Evolutionary conservation across 768 basidiomycete species (phyloP).

Genomic region (Rhizopogon vesiculosus): DNA sequence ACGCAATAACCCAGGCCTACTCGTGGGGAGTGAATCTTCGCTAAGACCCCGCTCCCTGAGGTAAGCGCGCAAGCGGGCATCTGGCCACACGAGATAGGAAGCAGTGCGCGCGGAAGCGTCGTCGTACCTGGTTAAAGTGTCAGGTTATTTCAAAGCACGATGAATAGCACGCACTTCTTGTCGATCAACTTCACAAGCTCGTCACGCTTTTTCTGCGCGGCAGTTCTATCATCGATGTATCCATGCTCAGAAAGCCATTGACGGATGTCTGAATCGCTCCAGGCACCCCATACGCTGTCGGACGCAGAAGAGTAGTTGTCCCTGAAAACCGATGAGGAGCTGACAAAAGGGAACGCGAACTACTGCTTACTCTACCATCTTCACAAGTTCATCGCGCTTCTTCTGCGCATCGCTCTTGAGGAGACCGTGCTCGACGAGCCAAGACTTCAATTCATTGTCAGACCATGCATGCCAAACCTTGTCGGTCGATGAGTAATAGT

Average conservation of each 20-base stretch:
- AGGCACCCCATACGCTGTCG: constrained; percentile 60
- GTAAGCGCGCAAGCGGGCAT: constrained; percentile 87
- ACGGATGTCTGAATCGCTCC: constrained; percentile 71
- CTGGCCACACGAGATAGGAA: constrained; percentile 85
- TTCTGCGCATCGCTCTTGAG: constrained; percentile 68
- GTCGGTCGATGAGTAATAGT: constrained; percentile 64
- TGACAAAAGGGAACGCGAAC: neutral
- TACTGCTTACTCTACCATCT: constrained; percentile 55
- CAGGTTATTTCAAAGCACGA: neutral
- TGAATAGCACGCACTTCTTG: constrained; percentile 47
- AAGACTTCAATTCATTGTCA: constrained; percentile 70
- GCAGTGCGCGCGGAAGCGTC: constrained; percentile 42
- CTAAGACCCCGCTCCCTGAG: constrained; percentile 71
- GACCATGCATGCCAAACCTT: constrained; percentile 66
- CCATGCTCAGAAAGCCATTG: constrained; percentile 73
- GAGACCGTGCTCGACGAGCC: constrained; percentile 72
- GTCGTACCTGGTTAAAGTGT: constrained; percentile 40
- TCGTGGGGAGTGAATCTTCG: constrained; percentile 61
- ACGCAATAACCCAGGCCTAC: constrained; percentile 79
- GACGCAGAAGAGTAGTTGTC: constrained; percentile 63
- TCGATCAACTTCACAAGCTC: constrained; percentile 71
- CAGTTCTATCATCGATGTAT: constrained; percentile 47
- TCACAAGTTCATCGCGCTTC: constrained; percentile 71
- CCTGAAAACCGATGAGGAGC: constrained; percentile 25
- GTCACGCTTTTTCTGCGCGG: constrained; percentile 63